A percentile compares a stretch with the other conserved stretches of the same genome.
These are phyloP conservation scores for Reticulascus tulasneorum DNA, from an alignment of 2,329 filamentous ascomycete species.

Conservation along the genomic window DNA sequence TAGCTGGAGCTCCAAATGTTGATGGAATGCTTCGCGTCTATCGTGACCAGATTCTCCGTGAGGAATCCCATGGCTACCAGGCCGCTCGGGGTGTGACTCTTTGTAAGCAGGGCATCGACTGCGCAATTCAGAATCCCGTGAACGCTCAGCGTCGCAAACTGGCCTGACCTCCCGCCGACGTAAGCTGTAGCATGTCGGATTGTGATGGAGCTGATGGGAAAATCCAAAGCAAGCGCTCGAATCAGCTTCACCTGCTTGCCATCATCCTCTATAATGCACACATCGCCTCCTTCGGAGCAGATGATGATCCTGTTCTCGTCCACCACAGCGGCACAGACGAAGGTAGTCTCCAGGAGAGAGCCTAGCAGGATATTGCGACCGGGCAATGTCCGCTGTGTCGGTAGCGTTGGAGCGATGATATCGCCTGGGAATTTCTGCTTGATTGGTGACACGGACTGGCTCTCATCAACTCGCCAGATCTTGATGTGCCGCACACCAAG, in stretches of 20 bases:
- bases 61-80: constrained; percentile 68
- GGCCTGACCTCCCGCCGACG: constrained; percentile 64
- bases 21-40: constrained; percentile 73
- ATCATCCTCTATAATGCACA: constrained; percentile 83
- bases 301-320: constrained; percentile 73
- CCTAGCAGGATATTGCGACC: constrained; percentile 88
- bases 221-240: constrained; percentile 62
- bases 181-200: constrained; percentile 57
- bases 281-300: constrained; percentile 80
- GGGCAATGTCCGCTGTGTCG: constrained; percentile 64
- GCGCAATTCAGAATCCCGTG: constrained; percentile 41
- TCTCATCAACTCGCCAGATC: constrained; percentile 81
- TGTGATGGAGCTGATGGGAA: constrained; percentile 64
- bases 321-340: constrained; percentile 71
- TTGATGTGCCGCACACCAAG: constrained; percentile 90
- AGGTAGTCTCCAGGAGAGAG: constrained; percentile 75
- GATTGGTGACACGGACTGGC: constrained; percentile 52
- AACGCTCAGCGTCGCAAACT: constrained; percentile 51
- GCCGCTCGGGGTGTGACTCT: constrained; percentile 34
- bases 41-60: constrained; percentile 63
- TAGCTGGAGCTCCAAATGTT: constrained; percentile 56
- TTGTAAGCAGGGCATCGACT: constrained; percentile 33
- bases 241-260: constrained; percentile 67
- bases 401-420: constrained; percentile 23
- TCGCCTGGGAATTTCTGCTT: constrained; percentile 55